Conservation (phyloP, 352 stramenopile genomes). For the Globisporangium iwayamae region DNA sequence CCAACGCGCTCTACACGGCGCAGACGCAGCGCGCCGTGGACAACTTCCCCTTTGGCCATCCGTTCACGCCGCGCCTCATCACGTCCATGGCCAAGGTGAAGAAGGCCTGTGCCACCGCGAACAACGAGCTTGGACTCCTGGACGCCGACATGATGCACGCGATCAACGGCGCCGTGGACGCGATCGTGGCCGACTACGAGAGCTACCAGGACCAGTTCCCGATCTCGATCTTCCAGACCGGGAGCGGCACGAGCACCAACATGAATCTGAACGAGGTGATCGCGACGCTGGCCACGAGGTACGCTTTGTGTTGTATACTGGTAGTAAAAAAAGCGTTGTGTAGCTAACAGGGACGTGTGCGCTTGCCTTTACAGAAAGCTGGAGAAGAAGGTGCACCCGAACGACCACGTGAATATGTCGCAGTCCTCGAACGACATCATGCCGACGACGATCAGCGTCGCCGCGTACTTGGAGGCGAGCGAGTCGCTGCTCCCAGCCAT, state of each 20-base stretch:
- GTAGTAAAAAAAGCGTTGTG: no score
- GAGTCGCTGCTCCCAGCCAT: constrained; percentile 67
- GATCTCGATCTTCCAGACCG: constrained; percentile 86
- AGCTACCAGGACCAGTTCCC: constrained; percentile 42
- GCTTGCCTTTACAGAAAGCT: constrained; percentile 74
- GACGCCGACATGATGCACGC: constrained; percentile 28
- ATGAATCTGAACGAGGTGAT: constrained; percentile 99
- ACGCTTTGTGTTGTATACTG: background rate
- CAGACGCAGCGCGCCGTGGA: constrained; percentile 51
- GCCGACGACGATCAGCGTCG: constrained; percentile 50
- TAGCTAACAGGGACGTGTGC: background rate
- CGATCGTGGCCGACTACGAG: constrained; percentile 29
- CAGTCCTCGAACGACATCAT: constrained; percentile 71
- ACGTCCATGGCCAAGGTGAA: constrained; percentile 45
- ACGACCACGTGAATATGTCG: constrained; percentile 73
- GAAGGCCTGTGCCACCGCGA: constrained; percentile 40
- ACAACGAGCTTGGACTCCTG: constrained; percentile 39
- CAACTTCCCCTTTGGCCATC: constrained; percentile 50
- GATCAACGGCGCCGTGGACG: constrained; percentile 34
- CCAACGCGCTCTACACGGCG: constrained; percentile 44
- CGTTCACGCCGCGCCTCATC: constrained; percentile 38
- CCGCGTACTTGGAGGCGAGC: constrained; percentile 40
- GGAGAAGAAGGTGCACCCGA: constrained; percentile 78
- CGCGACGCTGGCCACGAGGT: constrained; percentile 75
- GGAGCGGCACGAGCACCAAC: constrained; percentile 95